Percentiles rank a stretch among this genome's conserved stretches.
Evolutionary conservation across 2,329 filamentous ascomycete species (phyloP).

Genomic region (Dothistroma pini): DNA sequence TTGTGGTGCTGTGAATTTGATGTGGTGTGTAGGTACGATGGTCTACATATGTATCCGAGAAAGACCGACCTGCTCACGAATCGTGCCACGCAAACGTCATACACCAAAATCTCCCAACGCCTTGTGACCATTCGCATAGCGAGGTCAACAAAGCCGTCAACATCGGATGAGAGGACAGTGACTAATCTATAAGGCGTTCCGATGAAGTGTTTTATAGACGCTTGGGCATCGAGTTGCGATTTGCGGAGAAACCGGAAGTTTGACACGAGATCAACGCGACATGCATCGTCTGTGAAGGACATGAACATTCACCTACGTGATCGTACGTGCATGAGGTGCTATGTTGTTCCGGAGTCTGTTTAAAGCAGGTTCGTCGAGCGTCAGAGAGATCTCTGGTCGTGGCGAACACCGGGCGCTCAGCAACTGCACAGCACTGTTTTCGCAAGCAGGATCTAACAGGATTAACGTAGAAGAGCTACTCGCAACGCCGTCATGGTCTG

Average conservation of each 20-base stretch:
- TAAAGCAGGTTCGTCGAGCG: background rate
- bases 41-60: background rate
- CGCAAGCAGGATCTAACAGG: slow-evolving; percentile 1
- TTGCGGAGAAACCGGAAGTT: background rate
- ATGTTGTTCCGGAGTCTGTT: background rate
- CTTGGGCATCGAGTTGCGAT: background rate
- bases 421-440: background rate
- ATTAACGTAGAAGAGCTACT: slow-evolving; percentile 47
- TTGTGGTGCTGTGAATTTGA: background rate
- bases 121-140: too few species aligned
- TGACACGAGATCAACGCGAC: background rate
- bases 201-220: too few species aligned
- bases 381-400: background rate
- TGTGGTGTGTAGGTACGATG: background rate
- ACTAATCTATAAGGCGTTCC: too few species aligned
- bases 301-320: background rate
- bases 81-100: background rate
- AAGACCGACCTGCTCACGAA: background rate
- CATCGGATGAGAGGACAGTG: too few species aligned
- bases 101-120: background rate
- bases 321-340: background rate
- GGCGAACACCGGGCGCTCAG: background rate
- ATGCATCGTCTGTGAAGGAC: background rate
- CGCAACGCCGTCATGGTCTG: slow-evolving; percentile 75
- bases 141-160: too few species aligned